These are phyloP conservation scores for Mortierella sp. DNA, from an alignment of 371 early-diverging fungal genomes.

Conservation along the genomic window DNA sequence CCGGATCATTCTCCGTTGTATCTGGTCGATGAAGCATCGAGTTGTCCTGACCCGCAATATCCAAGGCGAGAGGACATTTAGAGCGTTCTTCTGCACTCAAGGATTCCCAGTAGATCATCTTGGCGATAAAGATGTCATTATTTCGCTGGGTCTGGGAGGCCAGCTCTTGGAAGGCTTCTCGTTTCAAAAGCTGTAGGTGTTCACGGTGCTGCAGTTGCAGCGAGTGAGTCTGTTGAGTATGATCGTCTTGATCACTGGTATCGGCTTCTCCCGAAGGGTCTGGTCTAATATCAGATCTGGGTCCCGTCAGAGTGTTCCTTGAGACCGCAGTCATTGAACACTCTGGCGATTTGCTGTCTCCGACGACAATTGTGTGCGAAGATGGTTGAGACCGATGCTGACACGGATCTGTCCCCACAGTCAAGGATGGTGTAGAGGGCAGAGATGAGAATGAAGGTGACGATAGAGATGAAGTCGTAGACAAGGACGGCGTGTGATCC, in stretches of 20 bases:
- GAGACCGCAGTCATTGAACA: too few species aligned
- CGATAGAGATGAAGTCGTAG: neutral
- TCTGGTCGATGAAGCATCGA: too few species aligned
- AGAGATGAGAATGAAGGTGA: conserved; percentile 2
- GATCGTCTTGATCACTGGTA: too few species aligned
- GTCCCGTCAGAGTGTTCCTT: too few species aligned
- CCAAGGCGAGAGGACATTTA: conserved; percentile 9
- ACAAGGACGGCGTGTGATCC: too few species aligned
- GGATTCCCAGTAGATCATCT: conserved; percentile 47
- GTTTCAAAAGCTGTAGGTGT: conserved; percentile 29
- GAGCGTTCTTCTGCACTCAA: conserved; percentile 31
- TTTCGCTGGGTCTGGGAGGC: conserved; percentile 39
- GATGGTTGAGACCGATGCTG: too few species aligned
- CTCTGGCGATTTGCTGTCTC: too few species aligned
- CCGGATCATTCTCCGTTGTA: too few species aligned
- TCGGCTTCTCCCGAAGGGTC: too few species aligned
- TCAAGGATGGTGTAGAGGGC: neutral
- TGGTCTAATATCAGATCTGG: too few species aligned
- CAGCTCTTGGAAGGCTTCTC: conserved; percentile 41
- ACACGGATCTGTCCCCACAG: neutral
- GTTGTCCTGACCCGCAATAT: neutral
- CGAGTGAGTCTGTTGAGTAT: too few species aligned
- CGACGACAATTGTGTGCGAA: neutral
- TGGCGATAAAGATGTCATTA: conserved; percentile 44
- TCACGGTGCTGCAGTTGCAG: neutral